A percentile compares a stretch with the other conserved stretches of the same genome.
These are phyloP conservation scores for Fusarium algeriense DNA, from an alignment of 2,329 filamentous ascomycete genomes.

Conservation along the genomic window DNA sequence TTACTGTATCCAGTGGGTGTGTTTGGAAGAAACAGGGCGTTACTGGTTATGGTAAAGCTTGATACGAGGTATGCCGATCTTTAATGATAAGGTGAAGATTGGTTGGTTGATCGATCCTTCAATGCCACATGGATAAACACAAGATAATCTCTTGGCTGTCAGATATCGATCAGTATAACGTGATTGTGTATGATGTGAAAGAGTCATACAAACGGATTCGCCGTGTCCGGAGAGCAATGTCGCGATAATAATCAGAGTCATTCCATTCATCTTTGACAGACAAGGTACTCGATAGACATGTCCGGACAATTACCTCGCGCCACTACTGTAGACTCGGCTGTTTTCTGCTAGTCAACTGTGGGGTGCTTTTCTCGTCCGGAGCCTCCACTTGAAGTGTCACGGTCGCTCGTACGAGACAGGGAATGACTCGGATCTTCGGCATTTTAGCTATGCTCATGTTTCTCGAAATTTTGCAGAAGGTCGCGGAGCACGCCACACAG, in stretches of 20 bases:
- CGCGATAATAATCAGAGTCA: conserved; percentile 11
- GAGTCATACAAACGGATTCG: conserved; percentile 13
- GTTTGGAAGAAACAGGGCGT: not conserved
- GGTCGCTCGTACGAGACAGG: conserved; percentile 40
- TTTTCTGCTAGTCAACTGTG: conserved; percentile 11
- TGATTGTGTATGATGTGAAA: not conserved
- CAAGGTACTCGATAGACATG: not conserved
- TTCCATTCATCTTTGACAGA: no score
- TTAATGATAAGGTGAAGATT: not conserved
- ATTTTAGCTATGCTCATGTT: conserved; percentile 36
- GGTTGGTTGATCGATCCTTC: not conserved
- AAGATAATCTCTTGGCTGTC: not conserved
- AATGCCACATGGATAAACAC: not conserved
- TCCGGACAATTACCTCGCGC: conserved; percentile 22
- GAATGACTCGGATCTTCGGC: conserved; percentile 38
- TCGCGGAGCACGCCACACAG: conserved; percentile 3
- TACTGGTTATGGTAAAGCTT: not conserved
- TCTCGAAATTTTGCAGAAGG: conserved; percentile 42
- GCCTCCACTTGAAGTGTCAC: conserved; percentile 28
- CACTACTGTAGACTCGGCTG: conserved; percentile 20
- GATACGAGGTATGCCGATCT: not conserved
- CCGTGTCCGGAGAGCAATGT: conserved; percentile 20
- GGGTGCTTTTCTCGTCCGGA: conserved; percentile 12
- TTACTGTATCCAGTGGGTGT: not conserved
- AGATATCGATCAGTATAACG: not conserved